Base-by-base conservation (phyloP, 31 red algal genomes). In the Bonnemaisonia californica region DNA sequence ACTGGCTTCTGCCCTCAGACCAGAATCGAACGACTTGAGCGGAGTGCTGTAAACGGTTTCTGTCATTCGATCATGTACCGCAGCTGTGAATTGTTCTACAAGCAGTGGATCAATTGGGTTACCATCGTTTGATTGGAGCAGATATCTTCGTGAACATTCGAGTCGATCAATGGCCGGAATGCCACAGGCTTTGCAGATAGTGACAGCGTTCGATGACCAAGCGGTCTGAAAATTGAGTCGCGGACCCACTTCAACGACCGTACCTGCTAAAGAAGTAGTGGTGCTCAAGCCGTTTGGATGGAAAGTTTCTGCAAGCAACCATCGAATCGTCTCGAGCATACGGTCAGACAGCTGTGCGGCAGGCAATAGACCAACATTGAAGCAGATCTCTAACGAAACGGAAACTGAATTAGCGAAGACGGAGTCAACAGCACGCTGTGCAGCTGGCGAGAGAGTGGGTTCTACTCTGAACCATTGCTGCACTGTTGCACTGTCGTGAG, bases 211-310 rank as follows among this genome's bases (percentile, higher is more conserved):
- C 4, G 98, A 78, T 22, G 89, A 95, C 94, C 93, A 99, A 19
- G 98, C 98, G 21, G 98, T 96, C 89, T 96, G 93, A 62, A 99
- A 99, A 64, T 94, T 96, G 51, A 99, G 83, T 2, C 98, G 89
- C 27, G 98, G 98, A 19, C 98, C 98, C 8, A 99, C 81, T 58
- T 99, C 94, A 24, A 99, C 24, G 26, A 93, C 67, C 35, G 48
- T 48, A 13, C 40, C 24, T 23, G 40, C 41, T n/a, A 84, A 76
- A 11, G 70, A 21, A 31, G 37, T 57, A 42, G 18, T 47, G 27
- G 23, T 0, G 4, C 23, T 37, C 28, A 91, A 40, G 30, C 40
- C 23, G 2, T 73, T 38, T 11, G 82, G 82, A 56, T 82, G 84
- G 61, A 92, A 96, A 9, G 94, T 96, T 41, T 96, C 94, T 4